These are phyloP conservation scores for Ocimum tenuiflorum DNA, from an alignment of 257 asterid genomes.

Conservation along the genomic window DNA sequence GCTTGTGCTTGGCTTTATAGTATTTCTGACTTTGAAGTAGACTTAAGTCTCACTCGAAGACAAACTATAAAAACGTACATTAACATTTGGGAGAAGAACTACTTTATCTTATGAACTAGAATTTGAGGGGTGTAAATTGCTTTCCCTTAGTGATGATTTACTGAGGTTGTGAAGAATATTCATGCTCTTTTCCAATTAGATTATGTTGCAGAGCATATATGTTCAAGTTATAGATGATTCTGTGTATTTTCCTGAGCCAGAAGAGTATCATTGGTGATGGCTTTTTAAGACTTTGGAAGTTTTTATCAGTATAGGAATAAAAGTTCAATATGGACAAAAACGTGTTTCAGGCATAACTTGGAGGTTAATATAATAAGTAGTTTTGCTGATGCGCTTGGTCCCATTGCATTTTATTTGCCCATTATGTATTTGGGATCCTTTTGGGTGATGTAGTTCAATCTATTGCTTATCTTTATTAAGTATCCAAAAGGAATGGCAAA, in stretches of 20 bases:
- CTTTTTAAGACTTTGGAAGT: not conserved
- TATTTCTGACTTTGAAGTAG: not conserved
- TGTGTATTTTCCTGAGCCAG: not conserved
- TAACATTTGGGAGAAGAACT: too few species aligned
- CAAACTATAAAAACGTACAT: too few species aligned
- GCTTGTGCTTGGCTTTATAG: constrained; percentile 4
- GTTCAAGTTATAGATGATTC: not conserved
- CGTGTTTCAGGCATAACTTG: not conserved
- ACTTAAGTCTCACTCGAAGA: not conserved
- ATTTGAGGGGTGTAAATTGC: not conserved
- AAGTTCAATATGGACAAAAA: not conserved
- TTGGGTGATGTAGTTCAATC: too few species aligned
- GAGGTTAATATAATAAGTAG: not conserved
- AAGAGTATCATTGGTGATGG: not conserved
- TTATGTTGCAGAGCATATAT: not conserved
- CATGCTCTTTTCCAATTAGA: too few species aligned
- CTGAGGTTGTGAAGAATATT: too few species aligned
- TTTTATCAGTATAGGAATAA: not conserved
- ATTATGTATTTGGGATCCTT: not conserved
- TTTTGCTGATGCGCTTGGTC: not conserved
- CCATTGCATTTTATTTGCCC: not conserved
- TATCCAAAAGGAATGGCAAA: not conserved
- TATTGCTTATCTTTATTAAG: not conserved
- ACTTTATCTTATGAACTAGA: not conserved
- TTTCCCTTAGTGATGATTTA: not conserved